These are phyloP conservation scores for Syzygium oleosum DNA, from an alignment of 345 rosid genomes.

Conservation along the genomic window DNA sequence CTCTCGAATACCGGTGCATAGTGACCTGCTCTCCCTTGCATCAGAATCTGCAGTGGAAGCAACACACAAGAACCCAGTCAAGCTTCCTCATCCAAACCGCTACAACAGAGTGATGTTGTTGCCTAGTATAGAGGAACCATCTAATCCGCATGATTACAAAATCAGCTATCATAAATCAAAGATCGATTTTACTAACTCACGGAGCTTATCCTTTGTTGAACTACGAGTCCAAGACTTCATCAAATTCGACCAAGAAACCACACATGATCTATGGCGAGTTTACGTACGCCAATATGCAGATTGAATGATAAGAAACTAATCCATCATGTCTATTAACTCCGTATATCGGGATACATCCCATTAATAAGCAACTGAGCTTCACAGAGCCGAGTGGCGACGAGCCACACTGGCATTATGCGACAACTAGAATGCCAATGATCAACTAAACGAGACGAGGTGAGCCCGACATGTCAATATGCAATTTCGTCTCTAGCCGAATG, in stretches of 20 bases:
- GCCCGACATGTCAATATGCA: background rate
- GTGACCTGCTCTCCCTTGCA: conserved; percentile 14
- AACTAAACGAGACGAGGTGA: background rate
- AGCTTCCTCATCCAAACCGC: background rate
- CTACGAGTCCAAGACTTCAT: background rate
- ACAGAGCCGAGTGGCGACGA: background rate
- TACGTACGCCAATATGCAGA: background rate
- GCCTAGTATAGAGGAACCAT: background rate
- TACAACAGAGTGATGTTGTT: background rate
- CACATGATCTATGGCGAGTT: background rate
- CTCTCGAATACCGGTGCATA: conserved; percentile 2
- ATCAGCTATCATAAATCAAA: background rate
- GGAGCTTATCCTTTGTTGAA: background rate
- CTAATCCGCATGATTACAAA: background rate
- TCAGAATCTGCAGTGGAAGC: conserved; percentile 7
- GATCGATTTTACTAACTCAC: background rate
- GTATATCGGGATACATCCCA: background rate
- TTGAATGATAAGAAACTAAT: background rate
- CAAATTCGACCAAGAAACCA: background rate
- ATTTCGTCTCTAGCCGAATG: background rate
- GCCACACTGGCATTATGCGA: background rate
- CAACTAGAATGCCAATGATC: background rate
- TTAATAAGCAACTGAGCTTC: background rate
- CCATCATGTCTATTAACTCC: background rate
- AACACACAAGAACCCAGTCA: background rate